Percentiles rank a stretch among this genome's conserved stretches.
These are phyloP conservation scores for Ascosphaera pollenicola DNA, from an alignment of 2,329 filamentous ascomycete species.

Conservation along the genomic window DNA sequence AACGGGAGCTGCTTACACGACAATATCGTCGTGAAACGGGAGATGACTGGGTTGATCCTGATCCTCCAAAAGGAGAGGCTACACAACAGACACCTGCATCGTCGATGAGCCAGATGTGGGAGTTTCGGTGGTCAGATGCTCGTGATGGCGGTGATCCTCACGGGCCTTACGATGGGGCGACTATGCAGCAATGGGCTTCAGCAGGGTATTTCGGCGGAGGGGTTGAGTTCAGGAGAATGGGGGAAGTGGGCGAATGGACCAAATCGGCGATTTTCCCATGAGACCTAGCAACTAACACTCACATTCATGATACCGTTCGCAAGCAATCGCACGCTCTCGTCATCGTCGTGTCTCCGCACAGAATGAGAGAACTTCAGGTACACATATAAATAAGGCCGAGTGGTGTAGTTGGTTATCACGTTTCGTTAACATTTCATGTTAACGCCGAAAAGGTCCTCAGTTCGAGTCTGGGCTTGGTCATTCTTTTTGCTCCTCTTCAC, in stretches of 20 bases:
- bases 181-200: slow-evolving; percentile 79
- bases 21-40: slow-evolving; percentile 72
- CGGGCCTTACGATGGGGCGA: slow-evolving; percentile 65
- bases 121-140: slow-evolving; percentile 82
- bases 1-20: slow-evolving; percentile 61
- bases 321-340: no score
- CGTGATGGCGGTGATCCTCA: slow-evolving; percentile 58
- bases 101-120: slow-evolving; percentile 33
- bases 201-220: slow-evolving; percentile 85
- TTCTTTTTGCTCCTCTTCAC: slow-evolving; percentile 1
- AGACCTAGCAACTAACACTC: slow-evolving; percentile 6
- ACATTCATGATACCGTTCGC: slow-evolving; percentile 1
- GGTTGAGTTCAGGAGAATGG: slow-evolving; percentile 50
- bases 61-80: slow-evolving; percentile 7
- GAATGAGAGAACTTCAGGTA: no score
- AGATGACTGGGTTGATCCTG: slow-evolving; percentile 52
- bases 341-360: no score
- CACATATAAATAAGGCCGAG: neutral
- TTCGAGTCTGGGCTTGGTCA: slow-evolving; percentile 5
- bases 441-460: slow-evolving; percentile 6
- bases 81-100: slow-evolving; percentile 16
- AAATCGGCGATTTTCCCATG: slow-evolving; percentile 29
- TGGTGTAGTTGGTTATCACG: slow-evolving; percentile 4
- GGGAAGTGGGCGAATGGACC: slow-evolving; percentile 33
- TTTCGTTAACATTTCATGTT: neutral